A percentile compares a stretch with the other conserved stretches of the same genome.
phyloP scores from a whole-genome alignment of 768 basidiomycete genomes.

The Cantharellus anzutake region DNA sequence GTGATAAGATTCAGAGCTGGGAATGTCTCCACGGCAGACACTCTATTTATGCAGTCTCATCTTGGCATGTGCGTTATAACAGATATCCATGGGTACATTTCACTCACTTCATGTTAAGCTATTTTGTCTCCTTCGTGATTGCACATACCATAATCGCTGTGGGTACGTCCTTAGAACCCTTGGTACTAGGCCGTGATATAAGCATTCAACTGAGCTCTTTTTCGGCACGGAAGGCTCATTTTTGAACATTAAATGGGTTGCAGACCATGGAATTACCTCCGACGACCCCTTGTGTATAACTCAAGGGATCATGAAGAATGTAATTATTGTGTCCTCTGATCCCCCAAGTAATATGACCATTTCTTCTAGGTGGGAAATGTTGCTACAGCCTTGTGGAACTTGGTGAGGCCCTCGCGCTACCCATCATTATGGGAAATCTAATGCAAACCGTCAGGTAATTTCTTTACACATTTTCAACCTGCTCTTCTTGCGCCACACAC shows the following conservation, averaged over 20 bases:
- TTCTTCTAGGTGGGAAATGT: slow-evolving; percentile 2
- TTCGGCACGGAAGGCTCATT: neutral
- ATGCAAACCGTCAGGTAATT: neutral
- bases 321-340: too few relatives aligned
- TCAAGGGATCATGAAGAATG: neutral
- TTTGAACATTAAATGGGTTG: neutral
- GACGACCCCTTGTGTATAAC: neutral
- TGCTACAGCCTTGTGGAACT: slow-evolving; percentile 4
- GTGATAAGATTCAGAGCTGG: neutral
- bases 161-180: too few relatives aligned
- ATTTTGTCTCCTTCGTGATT: neutral
- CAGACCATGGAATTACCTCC: neutral
- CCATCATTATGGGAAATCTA: too few relatives aligned
- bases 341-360: too few relatives aligned
- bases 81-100: too few relatives aligned
- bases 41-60: neutral
- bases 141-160: neutral
- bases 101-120: neutral
- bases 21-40: neutral
- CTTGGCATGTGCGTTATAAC: neutral
- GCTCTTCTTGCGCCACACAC: slow-evolving; percentile 1
- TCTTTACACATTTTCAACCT: slow-evolving; percentile 3
- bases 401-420: neutral
- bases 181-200: too few relatives aligned
- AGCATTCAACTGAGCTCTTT: too few relatives aligned